phyloP scores from a whole-genome alignment of 768 basidiomycete genomes.

The Fomitopsis serialis region DNA sequence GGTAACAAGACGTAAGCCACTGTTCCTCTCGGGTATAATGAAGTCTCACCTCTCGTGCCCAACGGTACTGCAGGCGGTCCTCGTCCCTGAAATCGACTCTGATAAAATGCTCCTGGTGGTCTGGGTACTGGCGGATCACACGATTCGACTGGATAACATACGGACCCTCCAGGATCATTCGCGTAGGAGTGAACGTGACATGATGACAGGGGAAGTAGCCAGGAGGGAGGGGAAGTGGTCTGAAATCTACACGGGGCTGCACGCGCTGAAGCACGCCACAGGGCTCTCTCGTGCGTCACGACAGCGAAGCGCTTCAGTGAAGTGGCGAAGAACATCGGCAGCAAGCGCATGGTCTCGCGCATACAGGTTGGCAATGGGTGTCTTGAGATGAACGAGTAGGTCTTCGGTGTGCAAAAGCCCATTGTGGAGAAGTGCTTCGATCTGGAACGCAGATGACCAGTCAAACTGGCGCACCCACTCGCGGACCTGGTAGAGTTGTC shows the following conservation, averaged over 20 bases:
- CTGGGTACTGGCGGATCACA: constrained; percentile 63
- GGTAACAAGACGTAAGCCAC: background rate
- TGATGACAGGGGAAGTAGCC: constrained; percentile 64
- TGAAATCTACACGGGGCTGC: constrained; percentile 11
- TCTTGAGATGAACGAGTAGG: constrained; percentile 37
- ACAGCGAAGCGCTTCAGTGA: constrained; percentile 41
- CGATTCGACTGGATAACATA: constrained; percentile 74
- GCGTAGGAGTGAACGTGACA: constrained; percentile 66
- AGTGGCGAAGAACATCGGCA: constrained; percentile 49
- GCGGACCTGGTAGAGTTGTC: constrained; percentile 40
- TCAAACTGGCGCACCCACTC: constrained; percentile 40
- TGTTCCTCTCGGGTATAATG: background rate
- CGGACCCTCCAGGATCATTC: constrained; percentile 72
- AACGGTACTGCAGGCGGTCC: constrained; percentile 67
- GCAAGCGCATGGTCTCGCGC: constrained; percentile 26
- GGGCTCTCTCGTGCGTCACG: constrained; percentile 38
- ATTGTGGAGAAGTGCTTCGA: constrained; percentile 65
- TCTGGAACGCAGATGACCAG: constrained; percentile 73
- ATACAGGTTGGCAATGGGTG: constrained; percentile 38
- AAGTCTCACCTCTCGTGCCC: constrained; percentile 50
- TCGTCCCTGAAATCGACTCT: constrained; percentile 86
- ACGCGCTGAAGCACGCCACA: constrained; percentile 39
- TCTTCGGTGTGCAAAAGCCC: constrained; percentile 58
- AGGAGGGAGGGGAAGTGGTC: constrained; percentile 19
- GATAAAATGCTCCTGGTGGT: constrained; percentile 63